Evolutionary conservation across 169 alveolate genomes (phyloP), one percentile per base, ranked within the genome.

Genomic region (Cardiosporidium cionae): DNA sequence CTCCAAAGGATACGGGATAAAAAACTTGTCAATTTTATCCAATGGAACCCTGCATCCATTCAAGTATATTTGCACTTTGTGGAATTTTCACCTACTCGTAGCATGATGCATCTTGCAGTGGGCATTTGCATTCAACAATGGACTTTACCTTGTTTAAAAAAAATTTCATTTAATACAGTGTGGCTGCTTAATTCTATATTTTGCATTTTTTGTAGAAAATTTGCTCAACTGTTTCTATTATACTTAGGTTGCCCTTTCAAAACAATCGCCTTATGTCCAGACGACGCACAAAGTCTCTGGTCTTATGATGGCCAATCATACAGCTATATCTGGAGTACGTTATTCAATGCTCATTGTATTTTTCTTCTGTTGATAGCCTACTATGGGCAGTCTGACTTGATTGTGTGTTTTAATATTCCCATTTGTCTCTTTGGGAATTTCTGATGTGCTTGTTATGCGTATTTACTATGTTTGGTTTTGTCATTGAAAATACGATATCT

Each of bases 11-110:
- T 93, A 64, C 78, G 96, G 44, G 97, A 92, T 68, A 84, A 97
- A 52, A 88, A 88, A 76, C 76, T 92, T 72, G 96, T 93, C 69
- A 86, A 81, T 54, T 87, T 88, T 73, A 90, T 90, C 35, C 90
- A 94, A 77, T 98, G 99, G 99, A 98, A 98, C 28, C 99, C 99
- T 7, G 99, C 99, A 36, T 91, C 98, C 23, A 94, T 96, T 2
- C 96, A 93, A 72, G 75, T 22, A 44, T 5, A 25, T 53, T 37
- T n/a, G n/a, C n/a, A n/a, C n/a, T n/a, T n/a, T n/a, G n/a, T n/a
- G n/a, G n/a, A n/a, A n/a, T n/a, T n/a, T n/a, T n/a, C n/a, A n/a
- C n/a, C n/a, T n/a, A n/a, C n/a, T n/a, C n/a, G n/a, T n/a, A n/a
- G n/a, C n/a, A n/a, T n/a, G n/a, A n/a, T n/a, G n/a, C n/a, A n/a